Base-by-base conservation (phyloP, 768 basidiomycete genomes). In the Pleurotus ostreatus region DNA sequence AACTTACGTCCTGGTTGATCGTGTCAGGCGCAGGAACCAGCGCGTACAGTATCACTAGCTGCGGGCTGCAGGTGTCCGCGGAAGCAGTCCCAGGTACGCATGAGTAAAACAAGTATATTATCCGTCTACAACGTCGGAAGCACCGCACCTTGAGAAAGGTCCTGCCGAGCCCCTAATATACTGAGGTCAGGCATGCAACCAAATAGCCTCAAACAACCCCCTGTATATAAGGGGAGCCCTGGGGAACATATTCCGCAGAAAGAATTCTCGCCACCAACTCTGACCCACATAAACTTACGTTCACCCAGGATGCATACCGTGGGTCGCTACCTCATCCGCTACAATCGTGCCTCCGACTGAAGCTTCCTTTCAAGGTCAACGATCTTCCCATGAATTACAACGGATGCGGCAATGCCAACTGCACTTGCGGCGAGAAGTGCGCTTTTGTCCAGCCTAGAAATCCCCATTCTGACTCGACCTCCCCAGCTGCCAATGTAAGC, bases 401-500 rank as follows among this genome's bases (percentile, higher is more conserved):
- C 51, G 63, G 61, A 70, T 85, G 84, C 65, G 82, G 82, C 66
- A 71, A 63, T 62, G 60, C 52, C 62, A 60, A 60, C 51, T 85
- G 84, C 77, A 74, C 57, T 65, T 85, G 84, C 66, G 82, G 83
- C 59, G 71, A 65, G 12, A 68, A 47, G 84, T 83, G 57, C 56
- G 70, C 65, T 37, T 57, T 59, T 3, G 44, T 55, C 13, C 23
- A 45, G 18, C 26, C 38, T 5, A 34, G 13, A 3, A 34, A 34
- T 2, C 22, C 18, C 34, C 7, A 48, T 12, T 45, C 46, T 59
- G 58, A 38, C 55, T 56, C 11, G n/a, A 13, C 0, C 22, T 30
- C 13, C 34, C 20, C 57, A 86, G 84, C 58, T 88, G 85, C 75
- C 56, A 59, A 23, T 86, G 85, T 79, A 78, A 80, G 71, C 65